Percentiles rank a stretch among this genome's conserved stretches.
Evolutionary conservation across 2,329 filamentous ascomycete species (phyloP).

Genomic region (Thelonectria olida): DNA sequence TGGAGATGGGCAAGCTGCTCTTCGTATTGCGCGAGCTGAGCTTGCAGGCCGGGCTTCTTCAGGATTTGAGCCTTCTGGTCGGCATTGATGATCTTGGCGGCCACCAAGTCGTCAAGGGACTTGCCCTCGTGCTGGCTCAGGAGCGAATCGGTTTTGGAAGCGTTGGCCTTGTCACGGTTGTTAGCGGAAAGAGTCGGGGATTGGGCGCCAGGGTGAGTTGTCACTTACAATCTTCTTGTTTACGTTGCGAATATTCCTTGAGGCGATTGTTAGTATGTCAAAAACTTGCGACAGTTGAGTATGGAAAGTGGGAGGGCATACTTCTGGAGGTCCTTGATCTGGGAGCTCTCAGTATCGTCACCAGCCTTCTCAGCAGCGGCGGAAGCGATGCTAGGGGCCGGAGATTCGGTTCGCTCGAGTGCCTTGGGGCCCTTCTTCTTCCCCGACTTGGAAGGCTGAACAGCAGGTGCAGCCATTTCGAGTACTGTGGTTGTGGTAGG

Average conservation of each 20-base stretch:
- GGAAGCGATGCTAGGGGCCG: slow-evolving; percentile 59
- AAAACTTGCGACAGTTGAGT: background rate
- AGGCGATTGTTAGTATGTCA: slow-evolving; percentile 28
- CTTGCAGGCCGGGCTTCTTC: slow-evolving; percentile 78
- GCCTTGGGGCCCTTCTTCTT: slow-evolving; percentile 72
- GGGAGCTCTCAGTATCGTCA: slow-evolving; percentile 76
- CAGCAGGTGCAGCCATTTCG: slow-evolving; percentile 70
- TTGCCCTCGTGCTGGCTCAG: slow-evolving; percentile 75
- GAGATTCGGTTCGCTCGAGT: slow-evolving; percentile 62
- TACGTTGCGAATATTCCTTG: slow-evolving; percentile 87
- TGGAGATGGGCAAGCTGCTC: slow-evolving; percentile 79
- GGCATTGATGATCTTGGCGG: slow-evolving; percentile 77
- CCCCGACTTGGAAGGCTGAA: slow-evolving; percentile 69
- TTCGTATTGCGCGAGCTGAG: slow-evolving; percentile 74
- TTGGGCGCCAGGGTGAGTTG: slow-evolving; percentile 19
- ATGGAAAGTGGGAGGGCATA: slow-evolving; percentile 54
- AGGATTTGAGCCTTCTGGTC: slow-evolving; percentile 81
- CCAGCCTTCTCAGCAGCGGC: slow-evolving; percentile 59
- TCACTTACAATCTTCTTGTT: slow-evolving; percentile 90
- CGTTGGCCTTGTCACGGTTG: slow-evolving; percentile 63
- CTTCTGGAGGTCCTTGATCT: slow-evolving; percentile 92
- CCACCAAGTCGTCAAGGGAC: slow-evolving; percentile 77
- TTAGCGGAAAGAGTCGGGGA: slow-evolving; percentile 30
- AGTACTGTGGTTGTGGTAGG: slow-evolving; percentile 16
- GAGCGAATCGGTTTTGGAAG: slow-evolving; percentile 76